Base-by-base conservation (phyloP, 2,329 filamentous ascomycete species). In the Zymoseptoria passerinii region DNA sequence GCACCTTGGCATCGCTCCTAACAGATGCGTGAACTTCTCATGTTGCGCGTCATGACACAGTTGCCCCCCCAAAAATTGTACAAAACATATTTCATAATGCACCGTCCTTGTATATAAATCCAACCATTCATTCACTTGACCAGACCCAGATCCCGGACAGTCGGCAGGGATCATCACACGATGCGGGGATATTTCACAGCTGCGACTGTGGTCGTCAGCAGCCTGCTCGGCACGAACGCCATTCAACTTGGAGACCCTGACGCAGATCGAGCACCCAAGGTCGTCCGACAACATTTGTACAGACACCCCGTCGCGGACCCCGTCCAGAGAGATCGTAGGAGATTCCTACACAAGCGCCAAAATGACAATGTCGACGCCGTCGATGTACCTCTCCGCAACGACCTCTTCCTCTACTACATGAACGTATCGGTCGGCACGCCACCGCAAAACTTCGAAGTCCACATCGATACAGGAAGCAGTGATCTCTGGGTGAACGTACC, bases 401-500 rank as follows among this genome's bases (percentile, higher is more conserved):
- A 82, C 67, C 77, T 80, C 70, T 81, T 79, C 0, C 75, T 84
- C 6, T 85, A 85, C 67, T 82, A 79, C 65, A 80, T 80, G 60
- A 83, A 84, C 61, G 73, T 81, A 51, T 78, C 75, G 7, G 61
- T 85, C 8, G 83, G 83, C 28, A 84, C 82, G 0, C 82, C 82
- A 0, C 66, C 69, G 35, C 83, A 85, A 65, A 67, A 63, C 10
- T 68, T 85, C 52, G 76, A 78, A 48, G 68, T 85, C 52, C 80
- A 84, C 64, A 75, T 86, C 64, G 83, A 86, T 63, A 85, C 83
- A 3, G 83, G 83, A 19, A 83, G 81, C 66, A 83, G 81, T 62
- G 83, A 85, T 72, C 72, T 85, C n/a, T 85, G 83, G 83, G 76
- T 80, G 48, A 94, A 94, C 68, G 80, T 83, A 2, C 74, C 78